These are phyloP conservation scores for Oryza nivara DNA, from an alignment of 176 grass and related monocot species.

Conservation along the genomic window DNA sequence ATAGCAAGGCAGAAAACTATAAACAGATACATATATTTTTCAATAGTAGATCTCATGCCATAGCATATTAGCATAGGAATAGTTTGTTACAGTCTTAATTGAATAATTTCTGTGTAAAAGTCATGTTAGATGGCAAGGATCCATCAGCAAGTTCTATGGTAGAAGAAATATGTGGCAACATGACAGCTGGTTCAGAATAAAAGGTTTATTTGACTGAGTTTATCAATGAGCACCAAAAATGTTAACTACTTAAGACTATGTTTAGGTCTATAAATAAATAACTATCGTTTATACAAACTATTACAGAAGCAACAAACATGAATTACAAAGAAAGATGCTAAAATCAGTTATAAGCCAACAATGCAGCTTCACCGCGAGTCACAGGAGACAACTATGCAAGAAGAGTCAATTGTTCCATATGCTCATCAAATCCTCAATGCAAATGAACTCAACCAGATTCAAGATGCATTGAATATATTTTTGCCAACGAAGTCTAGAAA, in stretches of 20 bases:
- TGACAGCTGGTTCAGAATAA: background rate
- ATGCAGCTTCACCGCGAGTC: background rate
- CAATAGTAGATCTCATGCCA: background rate
- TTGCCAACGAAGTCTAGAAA: background rate
- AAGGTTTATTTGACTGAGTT: background rate
- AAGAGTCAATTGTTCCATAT: background rate
- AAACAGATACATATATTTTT: background rate
- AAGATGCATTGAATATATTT: slow-evolving; percentile 31
- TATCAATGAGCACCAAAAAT: slow-evolving; percentile 1
- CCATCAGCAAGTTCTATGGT: slow-evolving; percentile 17
- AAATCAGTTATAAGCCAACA: background rate
- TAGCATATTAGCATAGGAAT: slow-evolving; percentile 23
- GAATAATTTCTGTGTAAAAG: slow-evolving; percentile 1
- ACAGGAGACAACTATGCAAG: slow-evolving; percentile 3
- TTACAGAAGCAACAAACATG: background rate
- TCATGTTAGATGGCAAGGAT: slow-evolving; percentile 13
- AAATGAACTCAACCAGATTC: slow-evolving; percentile 18
- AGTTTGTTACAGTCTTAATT: background rate
- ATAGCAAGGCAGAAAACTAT: slow-evolving; percentile 6
- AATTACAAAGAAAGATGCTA: background rate
- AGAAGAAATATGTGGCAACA: slow-evolving; percentile 20
- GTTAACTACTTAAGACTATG: background rate
- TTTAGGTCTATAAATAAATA: background rate
- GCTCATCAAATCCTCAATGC: slow-evolving; percentile 37
- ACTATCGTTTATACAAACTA: background rate